phyloP scores from a whole-genome alignment of 2,329 filamentous ascomycete species.

The Talaromyces funiculosus region DNA sequence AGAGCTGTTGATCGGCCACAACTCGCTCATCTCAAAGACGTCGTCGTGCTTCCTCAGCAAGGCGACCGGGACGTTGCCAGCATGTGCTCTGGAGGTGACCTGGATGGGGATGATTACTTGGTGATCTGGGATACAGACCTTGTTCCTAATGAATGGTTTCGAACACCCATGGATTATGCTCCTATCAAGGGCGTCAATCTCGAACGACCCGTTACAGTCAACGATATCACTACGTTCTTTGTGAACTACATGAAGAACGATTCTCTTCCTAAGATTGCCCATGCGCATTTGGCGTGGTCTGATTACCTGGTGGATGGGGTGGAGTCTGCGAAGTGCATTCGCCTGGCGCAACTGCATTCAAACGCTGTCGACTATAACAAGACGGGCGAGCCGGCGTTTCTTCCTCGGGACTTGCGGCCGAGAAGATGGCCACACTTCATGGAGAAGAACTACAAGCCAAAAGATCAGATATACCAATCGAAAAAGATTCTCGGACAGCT shows the following conservation, averaged over 20 bases:
- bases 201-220: constrained; percentile 59
- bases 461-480: constrained; percentile 58
- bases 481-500: constrained; percentile 69
- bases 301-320: constrained; percentile 61
- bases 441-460: constrained; percentile 55
- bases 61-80: constrained; percentile 81
- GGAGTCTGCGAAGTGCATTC: constrained; percentile 62
- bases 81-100: constrained; percentile 93
- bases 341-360: constrained; percentile 76
- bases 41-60: constrained; percentile 77
- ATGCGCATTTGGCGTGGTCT: constrained; percentile 71
- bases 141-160: constrained; percentile 64
- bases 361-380: constrained; percentile 93
- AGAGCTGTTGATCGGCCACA: constrained; percentile 68
- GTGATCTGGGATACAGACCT: constrained; percentile 82
- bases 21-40: constrained; percentile 73
- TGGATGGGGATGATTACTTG: constrained; percentile 94
- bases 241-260: constrained; percentile 92
- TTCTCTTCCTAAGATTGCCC: constrained; percentile 70
- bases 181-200: constrained; percentile 53
- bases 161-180: constrained; percentile 70
- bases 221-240: constrained; percentile 78
- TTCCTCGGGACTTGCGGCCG: constrained; percentile 58
- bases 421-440: constrained; percentile 78
- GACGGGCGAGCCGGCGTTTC: constrained; percentile 70